Base-by-base conservation (phyloP, 2,329 filamentous ascomycete species). In the Diaporthe amygdali region DNA sequence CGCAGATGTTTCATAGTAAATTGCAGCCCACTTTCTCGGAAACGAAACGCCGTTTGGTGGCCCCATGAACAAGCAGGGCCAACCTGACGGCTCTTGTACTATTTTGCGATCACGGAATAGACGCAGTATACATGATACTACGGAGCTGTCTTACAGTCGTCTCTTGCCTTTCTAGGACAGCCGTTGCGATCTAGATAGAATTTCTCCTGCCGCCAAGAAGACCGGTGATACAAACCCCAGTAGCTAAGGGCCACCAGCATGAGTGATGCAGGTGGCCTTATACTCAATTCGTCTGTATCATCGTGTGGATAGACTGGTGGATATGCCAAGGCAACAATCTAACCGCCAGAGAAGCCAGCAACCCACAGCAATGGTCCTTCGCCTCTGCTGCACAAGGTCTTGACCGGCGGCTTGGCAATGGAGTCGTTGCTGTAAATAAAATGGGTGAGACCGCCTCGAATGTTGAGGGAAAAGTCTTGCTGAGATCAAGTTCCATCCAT, bases 21-120 rank as follows among this genome's bases (percentile, higher is more conserved):
- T 61, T 61, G 39, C 55, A 61, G 39, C 55, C 55, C 55, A 44
- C 55, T 61, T 61, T 61, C 55, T 46, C 55, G 37, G 55, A 61
- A 61, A 61, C 55, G 30, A 46, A 44, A 20, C 55, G 55, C 37
- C 37, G 39, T 14, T 10, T 44, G 55, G 17, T 46, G 55, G 55
- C 17, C 39, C 55, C 15, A 44, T 37, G 39, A 61, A 20, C 22
- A 10, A 6, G 39, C 55, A 61, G 55, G 55, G 39, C 25, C 55
- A n/a, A 44, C 37, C 39, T 30, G 55, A 46, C 22, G 39, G 39
- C 55, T 15, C 37, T 32, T 61, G 8, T 46, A 25, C 12, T 46
- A 37, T 30, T 30, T 30, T 30, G 10, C 39, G 9, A 30, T 32
- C 17, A n/a, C 22, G 25, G 55, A 22, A n/a, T 30, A 30, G 17